Percentiles rank a stretch among this genome's conserved stretches.
Conservation (phyloP, 75 land plant species). For the Cryptomeria japonica region DNA sequence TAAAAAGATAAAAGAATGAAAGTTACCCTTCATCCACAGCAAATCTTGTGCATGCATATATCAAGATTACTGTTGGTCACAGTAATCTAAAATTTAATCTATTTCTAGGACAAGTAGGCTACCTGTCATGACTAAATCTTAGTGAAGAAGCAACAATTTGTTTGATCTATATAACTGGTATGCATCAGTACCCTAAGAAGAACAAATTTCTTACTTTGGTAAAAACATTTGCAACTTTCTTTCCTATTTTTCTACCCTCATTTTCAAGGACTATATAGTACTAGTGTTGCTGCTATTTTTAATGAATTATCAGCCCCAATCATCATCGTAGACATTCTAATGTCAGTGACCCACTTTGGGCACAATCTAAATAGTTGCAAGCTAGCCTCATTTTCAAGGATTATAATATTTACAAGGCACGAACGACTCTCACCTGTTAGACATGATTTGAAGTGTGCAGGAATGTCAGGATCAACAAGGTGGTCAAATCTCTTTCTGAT, state of each 20-base stretch:
- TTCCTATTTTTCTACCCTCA: not conserved
- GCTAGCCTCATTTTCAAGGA: not conserved
- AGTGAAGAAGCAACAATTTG: not conserved
- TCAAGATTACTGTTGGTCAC: constrained; percentile 6
- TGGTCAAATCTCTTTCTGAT: constrained; percentile 1
- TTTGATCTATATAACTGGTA: not conserved
- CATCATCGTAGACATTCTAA: constrained; percentile 7
- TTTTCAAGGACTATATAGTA: not conserved
- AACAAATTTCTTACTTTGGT: constrained; percentile 1
- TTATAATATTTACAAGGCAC: constrained; percentile 3
- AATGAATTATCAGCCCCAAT: constrained; percentile 6
- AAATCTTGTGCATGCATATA: not conserved
- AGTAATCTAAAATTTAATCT: not conserved
- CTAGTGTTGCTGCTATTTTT: not conserved
- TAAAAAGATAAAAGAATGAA: constrained; percentile 5
- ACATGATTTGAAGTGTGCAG: not conserved
- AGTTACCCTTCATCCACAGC: constrained; percentile 2
- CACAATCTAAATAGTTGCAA: constrained; percentile 11
- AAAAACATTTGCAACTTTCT: constrained; percentile 4
- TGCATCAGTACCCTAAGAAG: not conserved
- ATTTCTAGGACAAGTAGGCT: not conserved
- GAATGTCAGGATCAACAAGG: not conserved
- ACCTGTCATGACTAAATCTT: not conserved
- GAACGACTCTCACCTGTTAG: constrained; percentile 2
- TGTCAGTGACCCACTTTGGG: constrained; percentile 11